Conservation (phyloP, 148 eudicot species). For the Mesembryanthemum crystallinum region DNA sequence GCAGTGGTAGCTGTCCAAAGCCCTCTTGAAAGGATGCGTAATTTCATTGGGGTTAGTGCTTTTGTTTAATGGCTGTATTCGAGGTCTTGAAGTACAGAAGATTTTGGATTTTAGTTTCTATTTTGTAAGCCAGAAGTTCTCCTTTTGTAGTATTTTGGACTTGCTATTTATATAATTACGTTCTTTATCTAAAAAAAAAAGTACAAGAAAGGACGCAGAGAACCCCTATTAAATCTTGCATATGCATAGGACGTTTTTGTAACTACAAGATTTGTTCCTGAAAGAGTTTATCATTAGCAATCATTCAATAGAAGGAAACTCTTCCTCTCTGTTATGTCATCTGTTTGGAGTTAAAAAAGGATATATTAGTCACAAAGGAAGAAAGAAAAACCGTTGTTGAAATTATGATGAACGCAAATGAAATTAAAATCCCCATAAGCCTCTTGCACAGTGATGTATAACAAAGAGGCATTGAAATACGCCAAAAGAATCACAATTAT, state of each 20-base stretch:
- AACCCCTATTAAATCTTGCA: not conserved
- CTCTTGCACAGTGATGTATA: not conserved
- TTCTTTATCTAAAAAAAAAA: too few species aligned
- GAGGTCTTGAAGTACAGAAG: too few species aligned
- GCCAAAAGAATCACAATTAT: not conserved
- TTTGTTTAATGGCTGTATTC: too few species aligned
- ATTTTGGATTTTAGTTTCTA: too few species aligned
- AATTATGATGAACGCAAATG: not conserved
- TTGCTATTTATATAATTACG: too few species aligned
- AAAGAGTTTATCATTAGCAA: not conserved
- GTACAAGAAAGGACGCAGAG: too few species aligned
- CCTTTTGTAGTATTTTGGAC: too few species aligned
- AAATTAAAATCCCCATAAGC: not conserved
- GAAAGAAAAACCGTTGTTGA: not conserved
- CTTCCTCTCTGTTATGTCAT: not conserved
- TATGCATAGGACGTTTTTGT: not conserved
- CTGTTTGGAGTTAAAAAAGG: not conserved
- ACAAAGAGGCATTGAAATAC: not conserved
- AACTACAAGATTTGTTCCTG: not conserved
- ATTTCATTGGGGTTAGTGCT: too few species aligned
- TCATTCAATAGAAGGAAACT: not conserved
- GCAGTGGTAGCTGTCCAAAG: too few species aligned
- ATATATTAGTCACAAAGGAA: not conserved
- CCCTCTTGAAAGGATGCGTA: too few species aligned
- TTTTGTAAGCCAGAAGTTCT: too few species aligned